Evolutionary conservation across 345 rosid species (phyloP), one percentile per base, ranked within the genome.

Genomic region (Salix arbutifolia): DNA sequence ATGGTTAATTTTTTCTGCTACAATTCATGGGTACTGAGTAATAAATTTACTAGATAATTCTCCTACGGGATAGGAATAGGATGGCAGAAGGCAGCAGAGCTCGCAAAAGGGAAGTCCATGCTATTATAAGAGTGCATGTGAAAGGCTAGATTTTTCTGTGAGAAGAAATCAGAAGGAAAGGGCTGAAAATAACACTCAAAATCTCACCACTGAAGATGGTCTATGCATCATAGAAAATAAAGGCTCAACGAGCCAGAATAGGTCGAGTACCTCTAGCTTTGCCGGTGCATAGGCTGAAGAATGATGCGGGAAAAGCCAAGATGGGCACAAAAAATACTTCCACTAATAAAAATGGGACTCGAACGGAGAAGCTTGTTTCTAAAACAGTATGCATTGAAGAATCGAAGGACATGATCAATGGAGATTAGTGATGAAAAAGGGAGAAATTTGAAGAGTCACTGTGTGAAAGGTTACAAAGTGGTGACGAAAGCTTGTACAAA

Each of bases 41-140:
- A 40, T 40, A 40, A 40, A 40, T 10, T 2, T 40, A 40, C 44
- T 2, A 40, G 3, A 40, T 40, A 40, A 10, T 40, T 40, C 44
- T 40, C 44, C 44, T 10, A 40, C 44, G 10, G 14, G 13, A 10
- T 10, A 0, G 11, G 44, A 40, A 40, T 40, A 40, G 44, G 44
- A 40, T 40, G 44, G 44, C 44, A 40, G 44, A 12, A 40, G 44
- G 44, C 44, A 40, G 44, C 44, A 40, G 14, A 40, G 14, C 44
- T 9, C 14, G 44, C 0, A 10, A 33, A 40, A 2, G 44, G 44
- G 42, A 50, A 65, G 87, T 87, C 6, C 76, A 80, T 65, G 80
- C 72, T 82, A 76, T 61, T 67, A 77, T 58, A 72, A 70, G 69
- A 82, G 83, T 69, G 85, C 69, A 8, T 82, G 88, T 53, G 81